Evolutionary conservation across 305 asterid genomes (phyloP), one percentile per base, ranked within the genome.

Genomic region (Fraxinus greggii): DNA sequence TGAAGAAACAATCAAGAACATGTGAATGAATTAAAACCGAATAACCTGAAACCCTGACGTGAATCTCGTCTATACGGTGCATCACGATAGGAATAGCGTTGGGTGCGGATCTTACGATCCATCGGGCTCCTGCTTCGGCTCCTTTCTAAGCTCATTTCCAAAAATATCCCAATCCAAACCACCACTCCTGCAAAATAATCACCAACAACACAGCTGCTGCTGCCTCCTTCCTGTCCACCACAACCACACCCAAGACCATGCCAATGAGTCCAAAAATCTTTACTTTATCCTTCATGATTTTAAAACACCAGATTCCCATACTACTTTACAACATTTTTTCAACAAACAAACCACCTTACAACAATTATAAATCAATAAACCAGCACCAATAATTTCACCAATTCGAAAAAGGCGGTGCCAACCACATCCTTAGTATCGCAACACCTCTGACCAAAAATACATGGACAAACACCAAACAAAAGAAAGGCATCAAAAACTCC

Each of bases 171-270:
- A 89, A 78, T 80, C 88, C 90, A 86, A 84, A 88, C 86, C 91
- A 87, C 90, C 86, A 88, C 88, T 72, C 76, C 86, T 23, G 92
- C 89, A 88, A 89, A 88, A 84, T 84, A 56, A 80, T 81, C 92
- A 89, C 93, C 93, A 88, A 88, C 90, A 85, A 86, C 87, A 86
- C 91, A 83, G 91, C 77, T 36, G 88, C 95, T 86, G 91, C 93
- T 75, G 88, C 91, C 92, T 84, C 91, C 94, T 88, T 92, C 98
- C 98, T 95, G 98, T 90, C 97, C 99, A 95, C 97, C 97, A 95
- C 92, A 94, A 92, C 94, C 95, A 94, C 90, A 95, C 86, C 95
- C 90, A 91, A 90, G 84, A 90, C 97, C 92, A 91, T 65, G 87
- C 90, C 95, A 92, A 91, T 91, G 84, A 91, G 75, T 82, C 93